phyloP scores from a whole-genome alignment of 116 monocot species.

The Posidonia oceanica region DNA sequence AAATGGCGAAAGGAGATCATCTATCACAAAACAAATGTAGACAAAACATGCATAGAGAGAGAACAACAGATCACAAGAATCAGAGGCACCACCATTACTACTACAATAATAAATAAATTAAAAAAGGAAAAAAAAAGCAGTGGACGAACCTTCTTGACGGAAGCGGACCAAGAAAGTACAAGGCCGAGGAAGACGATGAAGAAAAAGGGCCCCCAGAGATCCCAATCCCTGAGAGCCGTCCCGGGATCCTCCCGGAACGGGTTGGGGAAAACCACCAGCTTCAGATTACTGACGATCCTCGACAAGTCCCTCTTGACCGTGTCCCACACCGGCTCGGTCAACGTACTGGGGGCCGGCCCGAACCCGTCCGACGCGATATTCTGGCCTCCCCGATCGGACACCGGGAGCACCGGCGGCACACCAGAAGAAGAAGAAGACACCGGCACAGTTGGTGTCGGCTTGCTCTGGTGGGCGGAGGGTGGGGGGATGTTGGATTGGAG shows the following conservation, averaged over 20 bases:
- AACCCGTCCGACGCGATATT: constrained; percentile 41
- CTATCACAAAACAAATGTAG: no score
- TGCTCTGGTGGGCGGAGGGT: constrained; percentile 9
- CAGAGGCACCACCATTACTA: no score
- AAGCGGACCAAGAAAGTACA: constrained; percentile 77
- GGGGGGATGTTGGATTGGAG: constrained; percentile 30
- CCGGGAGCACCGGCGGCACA: constrained; percentile 9
- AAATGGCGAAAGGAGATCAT: no score
- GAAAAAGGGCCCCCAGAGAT: constrained; percentile 98
- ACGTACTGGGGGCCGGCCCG: constrained; percentile 66
- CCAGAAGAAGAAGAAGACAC: constrained; percentile 5
- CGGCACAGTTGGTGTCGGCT: constrained; percentile 7
- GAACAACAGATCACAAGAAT: no score
- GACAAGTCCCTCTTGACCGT: constrained; percentile 84
- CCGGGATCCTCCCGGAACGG: constrained; percentile 84
- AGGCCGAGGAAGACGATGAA: constrained; percentile 91
- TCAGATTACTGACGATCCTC: constrained; percentile 79
- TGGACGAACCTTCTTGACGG: constrained; percentile 55
- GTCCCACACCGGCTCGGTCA: constrained; percentile 94
- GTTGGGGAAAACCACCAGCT: constrained; percentile 90
- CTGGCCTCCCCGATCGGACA: constrained; percentile 2
- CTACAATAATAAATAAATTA: no score
- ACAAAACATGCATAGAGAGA: no score
- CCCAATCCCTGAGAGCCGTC: constrained; percentile 94
- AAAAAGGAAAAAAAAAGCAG: constrained; percentile 10